Evolutionary conservation across 306 rosid genomes (phyloP).

Genomic region (Begonia masoniana): DNA sequence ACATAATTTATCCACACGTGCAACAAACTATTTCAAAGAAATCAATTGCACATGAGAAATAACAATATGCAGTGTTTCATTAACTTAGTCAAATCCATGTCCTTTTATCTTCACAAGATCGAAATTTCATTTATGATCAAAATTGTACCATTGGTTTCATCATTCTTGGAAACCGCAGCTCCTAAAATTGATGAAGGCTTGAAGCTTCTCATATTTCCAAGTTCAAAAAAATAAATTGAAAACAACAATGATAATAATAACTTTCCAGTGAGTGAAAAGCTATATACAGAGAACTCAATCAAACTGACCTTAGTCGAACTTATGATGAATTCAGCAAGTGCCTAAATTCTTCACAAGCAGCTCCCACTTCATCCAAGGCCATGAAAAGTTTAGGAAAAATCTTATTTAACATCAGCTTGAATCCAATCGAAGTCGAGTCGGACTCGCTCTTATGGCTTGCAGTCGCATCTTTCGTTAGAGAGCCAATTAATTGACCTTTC

Average conservation of each 20-base stretch:
- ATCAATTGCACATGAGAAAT: too few relatives aligned
- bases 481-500: conserved; percentile 83
- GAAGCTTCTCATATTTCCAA: conserved; percentile 5
- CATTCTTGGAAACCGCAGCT: conserved; percentile 8
- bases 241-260: conserved; percentile 7
- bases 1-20: too few relatives aligned
- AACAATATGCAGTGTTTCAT: too few relatives aligned
- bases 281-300: background rate
- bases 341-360: conserved; percentile 70
- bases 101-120: too few relatives aligned
- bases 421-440: conserved; percentile 86
- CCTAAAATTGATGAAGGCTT: conserved; percentile 16
- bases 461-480: conserved; percentile 59
- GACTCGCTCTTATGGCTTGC: conserved; percentile 37
- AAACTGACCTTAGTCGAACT: conserved; percentile 17
- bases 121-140: too few relatives aligned
- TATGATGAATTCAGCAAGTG: conserved; percentile 52
- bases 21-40: too few relatives aligned
- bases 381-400: conserved; percentile 66
- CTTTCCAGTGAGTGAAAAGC: conserved; percentile 12
- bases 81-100: too few relatives aligned
- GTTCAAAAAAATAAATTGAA: conserved; percentile 5
- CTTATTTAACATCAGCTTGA: conserved; percentile 89
- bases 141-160: too few relatives aligned
- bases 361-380: conserved; percentile 60